Percentiles rank a stretch among this genome's conserved stretches.
These are phyloP conservation scores for Dianthus caryophyllus DNA, from an alignment of 148 eudicot genomes.

Conservation along the genomic window DNA sequence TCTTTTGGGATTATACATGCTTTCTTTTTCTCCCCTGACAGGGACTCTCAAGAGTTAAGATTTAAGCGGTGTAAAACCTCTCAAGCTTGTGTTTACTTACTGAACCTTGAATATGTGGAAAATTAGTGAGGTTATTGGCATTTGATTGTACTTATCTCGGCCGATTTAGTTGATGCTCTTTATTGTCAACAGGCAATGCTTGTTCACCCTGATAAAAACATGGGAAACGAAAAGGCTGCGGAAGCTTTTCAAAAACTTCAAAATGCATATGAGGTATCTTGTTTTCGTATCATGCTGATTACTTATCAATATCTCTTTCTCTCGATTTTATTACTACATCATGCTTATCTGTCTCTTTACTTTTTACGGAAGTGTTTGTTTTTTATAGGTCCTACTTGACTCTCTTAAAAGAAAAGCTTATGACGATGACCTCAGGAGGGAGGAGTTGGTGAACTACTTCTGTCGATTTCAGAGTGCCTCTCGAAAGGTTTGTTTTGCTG, in stretches of 20 bases:
- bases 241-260: slow-evolving; percentile 99
- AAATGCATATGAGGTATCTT: slow-evolving; percentile 86
- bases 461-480: slow-evolving; percentile 65
- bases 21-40: too few relatives aligned
- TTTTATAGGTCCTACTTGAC: slow-evolving; percentile 68
- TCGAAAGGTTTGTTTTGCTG: slow-evolving; percentile 50
- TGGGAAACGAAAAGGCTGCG: slow-evolving; percentile 99
- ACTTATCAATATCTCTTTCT: not conserved
- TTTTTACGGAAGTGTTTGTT: slow-evolving; percentile 7
- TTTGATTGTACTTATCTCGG: not conserved
- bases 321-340: not conserved
- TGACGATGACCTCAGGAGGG: slow-evolving; percentile 88
- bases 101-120: slow-evolving; percentile 5
- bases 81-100: not conserved
- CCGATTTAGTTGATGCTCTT: slow-evolving; percentile 8
- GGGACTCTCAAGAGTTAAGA: too few relatives aligned
- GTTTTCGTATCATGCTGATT: not conserved
- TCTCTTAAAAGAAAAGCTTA: slow-evolving; percentile 75
- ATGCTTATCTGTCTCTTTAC: not conserved
- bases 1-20: too few relatives aligned
- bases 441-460: slow-evolving; percentile 75
- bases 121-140: not conserved
- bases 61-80: too few relatives aligned
- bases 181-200: slow-evolving; percentile 79
- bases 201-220: slow-evolving; percentile 99